phyloP scores from a whole-genome alignment of 768 basidiomycete genomes.

The Boletales sp. region DNA sequence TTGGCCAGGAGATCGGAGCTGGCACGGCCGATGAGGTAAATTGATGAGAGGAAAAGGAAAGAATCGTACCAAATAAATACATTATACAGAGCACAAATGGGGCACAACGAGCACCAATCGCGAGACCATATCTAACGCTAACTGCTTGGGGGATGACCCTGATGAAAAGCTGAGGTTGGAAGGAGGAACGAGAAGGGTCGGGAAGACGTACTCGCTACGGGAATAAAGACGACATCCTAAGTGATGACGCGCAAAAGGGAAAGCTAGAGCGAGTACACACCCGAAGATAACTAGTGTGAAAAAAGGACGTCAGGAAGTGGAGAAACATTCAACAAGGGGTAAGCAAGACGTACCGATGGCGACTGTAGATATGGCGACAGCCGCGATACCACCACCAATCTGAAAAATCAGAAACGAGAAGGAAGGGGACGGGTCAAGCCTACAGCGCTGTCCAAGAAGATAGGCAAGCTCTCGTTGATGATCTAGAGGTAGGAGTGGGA shows the following conservation, averaged over 20 bases:
- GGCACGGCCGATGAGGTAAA: background rate
- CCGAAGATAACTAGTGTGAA: slow-evolving; percentile 75
- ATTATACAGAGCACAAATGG: slow-evolving; percentile 73
- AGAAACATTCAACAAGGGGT: background rate
- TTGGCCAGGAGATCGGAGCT: slow-evolving; percentile 78
- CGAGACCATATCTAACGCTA: slow-evolving; percentile 73
- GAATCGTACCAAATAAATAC: slow-evolving; percentile 48
- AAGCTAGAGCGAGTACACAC: slow-evolving; percentile 36
- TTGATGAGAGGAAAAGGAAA: background rate
- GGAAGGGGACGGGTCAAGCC: slow-evolving; percentile 43
- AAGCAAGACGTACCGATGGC: slow-evolving; percentile 38
- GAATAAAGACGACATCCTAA: background rate
- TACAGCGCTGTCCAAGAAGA: slow-evolving; percentile 74
- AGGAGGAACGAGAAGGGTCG: background rate
- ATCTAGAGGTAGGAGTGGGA: slow-evolving; percentile 43
- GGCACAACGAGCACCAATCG: slow-evolving; percentile 74
- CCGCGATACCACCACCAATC: slow-evolving; percentile 69
- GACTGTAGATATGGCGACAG: slow-evolving; percentile 73
- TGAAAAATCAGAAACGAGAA: slow-evolving; percentile 49
- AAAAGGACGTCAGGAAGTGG: background rate
- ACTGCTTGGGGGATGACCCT: slow-evolving; percentile 74
- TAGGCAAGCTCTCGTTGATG: slow-evolving; percentile 79
- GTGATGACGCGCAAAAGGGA: background rate
- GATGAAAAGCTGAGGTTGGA: background rate
- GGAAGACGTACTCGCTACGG: slow-evolving; percentile 26